These are phyloP conservation scores for Ceratocystis harringtonii DNA, from an alignment of 2,329 filamentous ascomycete genomes.

Conservation along the genomic window DNA sequence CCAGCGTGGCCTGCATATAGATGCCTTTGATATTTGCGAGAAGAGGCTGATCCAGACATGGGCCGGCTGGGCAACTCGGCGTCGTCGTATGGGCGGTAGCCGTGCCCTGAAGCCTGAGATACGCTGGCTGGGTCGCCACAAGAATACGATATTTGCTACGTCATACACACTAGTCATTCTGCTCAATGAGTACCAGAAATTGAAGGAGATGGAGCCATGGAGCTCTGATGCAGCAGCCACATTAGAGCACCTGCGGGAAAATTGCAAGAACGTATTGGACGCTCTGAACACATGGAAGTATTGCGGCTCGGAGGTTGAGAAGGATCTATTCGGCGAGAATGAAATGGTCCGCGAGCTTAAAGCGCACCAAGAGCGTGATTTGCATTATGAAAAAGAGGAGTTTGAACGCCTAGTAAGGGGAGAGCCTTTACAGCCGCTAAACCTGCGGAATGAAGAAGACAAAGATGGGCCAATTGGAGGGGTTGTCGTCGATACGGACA, in stretches of 20 bases:
- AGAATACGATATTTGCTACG: slow-evolving; percentile 27
- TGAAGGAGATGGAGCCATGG: slow-evolving; percentile 35
- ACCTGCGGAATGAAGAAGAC: background rate
- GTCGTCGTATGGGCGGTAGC: slow-evolving; percentile 21
- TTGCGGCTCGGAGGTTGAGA: slow-evolving; percentile 10
- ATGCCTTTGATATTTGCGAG: slow-evolving; percentile 65
- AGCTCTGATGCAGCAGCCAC: slow-evolving; percentile 30
- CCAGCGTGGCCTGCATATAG: slow-evolving; percentile 39
- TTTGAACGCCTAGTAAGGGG: slow-evolving; percentile 1
- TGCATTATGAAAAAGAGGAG: slow-evolving; percentile 7
- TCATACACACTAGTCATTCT: slow-evolving; percentile 34
- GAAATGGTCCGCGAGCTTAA: slow-evolving; percentile 10
- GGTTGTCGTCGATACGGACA: too few relatives aligned
- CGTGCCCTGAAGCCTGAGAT: slow-evolving; percentile 17
- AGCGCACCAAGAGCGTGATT: background rate
- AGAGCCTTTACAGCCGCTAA: background rate
- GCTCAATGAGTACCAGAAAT: slow-evolving; percentile 35
- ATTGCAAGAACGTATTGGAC: slow-evolving; percentile 25
- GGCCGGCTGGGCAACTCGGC: slow-evolving; percentile 49
- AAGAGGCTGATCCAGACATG: slow-evolving; percentile 62
- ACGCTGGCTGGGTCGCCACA: slow-evolving; percentile 24
- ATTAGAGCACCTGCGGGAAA: slow-evolving; percentile 19
- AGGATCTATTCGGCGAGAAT: slow-evolving; percentile 17
- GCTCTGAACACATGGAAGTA: slow-evolving; percentile 21
- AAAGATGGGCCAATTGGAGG: too few relatives aligned